Percentiles rank a stretch among this genome's conserved stretches.
Evolutionary conservation across 2,329 filamentous ascomycete genomes (phyloP).

Genomic region (Clonostachys rosea): DNA sequence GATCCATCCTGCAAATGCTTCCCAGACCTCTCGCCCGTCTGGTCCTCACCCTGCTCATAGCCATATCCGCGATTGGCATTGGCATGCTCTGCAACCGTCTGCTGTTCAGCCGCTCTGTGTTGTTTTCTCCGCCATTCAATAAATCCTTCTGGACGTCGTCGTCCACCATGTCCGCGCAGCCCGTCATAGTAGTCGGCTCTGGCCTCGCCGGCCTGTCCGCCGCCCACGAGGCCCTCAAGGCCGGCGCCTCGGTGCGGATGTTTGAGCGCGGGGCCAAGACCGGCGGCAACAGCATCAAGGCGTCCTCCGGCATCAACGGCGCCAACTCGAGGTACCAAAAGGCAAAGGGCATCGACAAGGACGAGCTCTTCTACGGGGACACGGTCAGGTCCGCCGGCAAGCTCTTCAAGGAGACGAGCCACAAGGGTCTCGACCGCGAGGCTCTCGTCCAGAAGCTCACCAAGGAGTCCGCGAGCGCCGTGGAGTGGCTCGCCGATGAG

Average conservation of each 20-base stretch:
- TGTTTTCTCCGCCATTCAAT: too few relatives aligned
- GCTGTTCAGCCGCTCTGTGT: too few relatives aligned
- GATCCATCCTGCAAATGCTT: too few relatives aligned
- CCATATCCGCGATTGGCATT: too few relatives aligned
- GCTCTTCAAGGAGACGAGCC: conserved; percentile 17
- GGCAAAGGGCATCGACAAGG: conserved; percentile 20
- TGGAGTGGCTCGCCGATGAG: conserved; percentile 53
- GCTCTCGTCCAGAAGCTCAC: conserved; percentile 44
- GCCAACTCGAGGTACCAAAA: conserved; percentile 53
- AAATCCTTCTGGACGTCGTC: too few relatives aligned
- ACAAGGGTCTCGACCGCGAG: conserved; percentile 24
- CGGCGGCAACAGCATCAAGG: conserved; percentile 63
- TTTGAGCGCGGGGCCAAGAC: conserved; percentile 56
- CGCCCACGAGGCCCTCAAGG: conserved; percentile 48
- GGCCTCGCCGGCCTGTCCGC: conserved; percentile 60
- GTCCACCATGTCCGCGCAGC: conserved; percentile 3
- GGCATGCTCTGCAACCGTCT: too few relatives aligned
- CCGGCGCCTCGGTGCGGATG: conserved; percentile 47
- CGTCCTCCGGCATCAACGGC: conserved; percentile 62
- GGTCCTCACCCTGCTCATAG: too few relatives aligned
- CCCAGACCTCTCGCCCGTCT: too few relatives aligned
- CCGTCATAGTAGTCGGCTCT: conserved; percentile 58
- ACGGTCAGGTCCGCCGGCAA: conserved; percentile 52
- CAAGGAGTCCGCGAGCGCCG: conserved; percentile 36
- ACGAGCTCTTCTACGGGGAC: conserved; percentile 46